Evolutionary conservation across 2,329 filamentous ascomycete species (phyloP), one percentile per base, ranked within the genome.

Genomic region (Xylaria sp.): DNA sequence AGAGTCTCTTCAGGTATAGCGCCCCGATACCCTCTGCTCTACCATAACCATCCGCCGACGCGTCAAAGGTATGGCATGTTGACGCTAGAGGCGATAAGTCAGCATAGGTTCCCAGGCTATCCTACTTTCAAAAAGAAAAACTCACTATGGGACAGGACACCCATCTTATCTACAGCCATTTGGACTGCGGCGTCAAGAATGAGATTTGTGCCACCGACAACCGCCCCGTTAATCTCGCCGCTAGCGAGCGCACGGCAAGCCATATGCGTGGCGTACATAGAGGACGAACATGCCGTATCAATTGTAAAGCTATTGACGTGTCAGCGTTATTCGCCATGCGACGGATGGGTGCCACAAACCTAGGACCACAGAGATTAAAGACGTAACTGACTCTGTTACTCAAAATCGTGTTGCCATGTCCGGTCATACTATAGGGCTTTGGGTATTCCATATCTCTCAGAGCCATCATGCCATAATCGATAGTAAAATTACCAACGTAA

Each of bases 241-340:
- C 46, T 65, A 1, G 70, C 66, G 1, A 80, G 59, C 2, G 75
- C 72, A 18, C 70, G 69, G 34, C 72, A 73, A 0, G 79, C 79
- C 7, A 74, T 70, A 51, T 80, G 75, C 2, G 81, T 66, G 0
- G 79, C 77, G 32, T 80, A 78, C 32, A 81, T 68, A 0, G 77
- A 77, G 0, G 79, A 79, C 0, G 81, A 82, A 66, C 81, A 83
- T 1, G 80, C 81, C 1, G 80, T 82, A 46, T 68, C 60, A 32
- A 65, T 46, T n/a, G 51, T 66, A 34, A 66, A 51, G 51, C 63
- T 66, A 18, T 7, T 15, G 6, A 12, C 2, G 28, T 15, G 2
- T 66, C 39, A 66, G 41, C 39, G 32, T 48, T 12, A 18, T 32
- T 13, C 3, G 3, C 20, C 39, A 34, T 28, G 7, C 2, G 20